These are phyloP conservation scores for Phialemonium atrogriseum DNA, from an alignment of 2,329 filamentous ascomycete genomes.

Conservation along the genomic window DNA sequence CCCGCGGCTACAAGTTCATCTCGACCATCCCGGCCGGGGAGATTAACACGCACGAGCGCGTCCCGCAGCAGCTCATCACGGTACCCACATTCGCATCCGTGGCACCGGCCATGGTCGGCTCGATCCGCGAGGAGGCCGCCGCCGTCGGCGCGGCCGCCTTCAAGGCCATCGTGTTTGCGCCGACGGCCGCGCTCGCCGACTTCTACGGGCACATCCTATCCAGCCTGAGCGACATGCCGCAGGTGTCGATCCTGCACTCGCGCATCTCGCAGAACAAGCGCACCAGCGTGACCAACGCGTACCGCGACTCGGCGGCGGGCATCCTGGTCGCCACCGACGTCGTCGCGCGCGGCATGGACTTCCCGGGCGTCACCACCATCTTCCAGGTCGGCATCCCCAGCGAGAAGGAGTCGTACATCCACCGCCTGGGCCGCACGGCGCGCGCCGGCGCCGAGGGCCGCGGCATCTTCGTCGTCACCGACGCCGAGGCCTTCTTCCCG, in stretches of 20 bases:
- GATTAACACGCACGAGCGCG: conserved; percentile 64
- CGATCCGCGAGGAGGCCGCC: conserved; percentile 38
- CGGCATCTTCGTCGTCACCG: conserved; percentile 17
- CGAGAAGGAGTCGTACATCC: conserved; percentile 51
- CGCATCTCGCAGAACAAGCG: conserved; percentile 42
- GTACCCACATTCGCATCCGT: conserved; percentile 66
- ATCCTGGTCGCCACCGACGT: conserved; percentile 64
- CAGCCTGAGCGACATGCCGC: conserved; percentile 29
- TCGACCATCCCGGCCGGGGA: conserved; percentile 72
- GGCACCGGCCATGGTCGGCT: conserved; percentile 47
- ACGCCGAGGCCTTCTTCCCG: too few relatives aligned
- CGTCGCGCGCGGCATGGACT: conserved; percentile 62
- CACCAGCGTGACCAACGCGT: conserved; percentile 52
- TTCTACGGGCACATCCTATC: too few relatives aligned
- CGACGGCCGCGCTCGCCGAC: conserved; percentile 45
- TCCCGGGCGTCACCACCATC: conserved; percentile 48
- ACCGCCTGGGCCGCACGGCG: conserved; percentile 43
- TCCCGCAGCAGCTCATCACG: conserved; percentile 63
- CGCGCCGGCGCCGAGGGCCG: conserved; percentile 17
- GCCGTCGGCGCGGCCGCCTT: conserved; percentile 41
- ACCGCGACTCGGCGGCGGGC: conserved; percentile 40
- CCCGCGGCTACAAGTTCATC: conserved; percentile 68
- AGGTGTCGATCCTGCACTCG: conserved; percentile 38
- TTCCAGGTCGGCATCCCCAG: conserved; percentile 48
- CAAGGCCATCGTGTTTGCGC: conserved; percentile 80